phyloP scores from a whole-genome alignment of 1,139 yeast species.

The Lodderomyces pseudojiufengensis region DNA sequence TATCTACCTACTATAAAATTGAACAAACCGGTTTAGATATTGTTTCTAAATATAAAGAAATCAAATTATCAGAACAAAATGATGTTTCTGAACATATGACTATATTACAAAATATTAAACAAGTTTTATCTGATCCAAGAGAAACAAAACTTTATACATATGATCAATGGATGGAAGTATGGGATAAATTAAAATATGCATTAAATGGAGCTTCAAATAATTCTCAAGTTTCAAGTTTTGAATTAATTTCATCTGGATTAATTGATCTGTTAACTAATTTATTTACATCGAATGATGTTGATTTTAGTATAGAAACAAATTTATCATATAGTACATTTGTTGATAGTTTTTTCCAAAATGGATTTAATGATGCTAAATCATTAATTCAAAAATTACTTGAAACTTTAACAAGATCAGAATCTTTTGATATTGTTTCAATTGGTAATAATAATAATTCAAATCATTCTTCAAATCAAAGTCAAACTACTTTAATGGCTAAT shows the following conservation, averaged over 20 bases:
- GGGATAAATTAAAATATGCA: conserved; percentile 42
- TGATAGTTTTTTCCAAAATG: conserved; percentile 36
- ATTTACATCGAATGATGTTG: conserved; percentile 26
- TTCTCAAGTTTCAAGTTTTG: conserved; percentile 62
- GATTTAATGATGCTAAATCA: conserved; percentile 21
- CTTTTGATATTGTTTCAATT: conserved; percentile 66
- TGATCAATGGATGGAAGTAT: conserved; percentile 43
- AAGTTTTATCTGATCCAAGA: conserved; percentile 13
- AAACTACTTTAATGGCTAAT: conserved; percentile 65
- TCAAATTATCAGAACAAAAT: conserved; percentile 14
- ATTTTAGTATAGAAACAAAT: conserved; percentile 21
- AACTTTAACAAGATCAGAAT: conserved; percentile 69
- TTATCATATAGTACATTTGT: conserved; percentile 46
- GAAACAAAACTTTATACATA: conserved; percentile 15
- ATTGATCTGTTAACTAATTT: conserved; percentile 44
- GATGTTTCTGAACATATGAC: conserved; percentile 18
- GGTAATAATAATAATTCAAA: conserved; percentile 27
- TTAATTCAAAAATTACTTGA: conserved; percentile 61
- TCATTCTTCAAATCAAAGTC: conserved; percentile 14
- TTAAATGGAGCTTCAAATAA: conserved; percentile 18
- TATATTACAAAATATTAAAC: conserved; percentile 18
- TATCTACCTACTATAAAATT: conserved; percentile 19
- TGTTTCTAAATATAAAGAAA: conserved; percentile 17
- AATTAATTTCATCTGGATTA: conserved; percentile 67
- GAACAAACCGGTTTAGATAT: conserved; percentile 19